Base-by-base conservation (phyloP, 331 rosid species). In the Quercus lobata region DNA sequence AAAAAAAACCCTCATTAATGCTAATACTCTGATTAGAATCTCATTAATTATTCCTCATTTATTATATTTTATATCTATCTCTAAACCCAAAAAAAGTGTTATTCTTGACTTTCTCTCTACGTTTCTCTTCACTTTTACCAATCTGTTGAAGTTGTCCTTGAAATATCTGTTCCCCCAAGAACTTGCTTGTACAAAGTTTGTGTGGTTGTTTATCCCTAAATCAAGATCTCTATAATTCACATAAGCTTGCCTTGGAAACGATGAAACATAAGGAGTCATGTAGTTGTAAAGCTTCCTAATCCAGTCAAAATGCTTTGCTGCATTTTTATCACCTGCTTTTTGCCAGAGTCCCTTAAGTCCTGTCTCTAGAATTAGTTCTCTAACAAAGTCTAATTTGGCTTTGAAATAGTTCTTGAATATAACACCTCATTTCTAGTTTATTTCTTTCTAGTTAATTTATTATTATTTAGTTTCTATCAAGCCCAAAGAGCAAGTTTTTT, bases 161-260 rank as follows among this genome's bases (percentile, higher is more conserved):
- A 91, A 91, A 78, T 94, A 94, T 87, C 77, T 89, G 25, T n/a
- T 76, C 1, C 97, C 97, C 97, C 97, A 94, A 32, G 57, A 79
- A 75, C 74, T 84, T 30, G 93, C 97, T 16, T 86, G 61, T 22
- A 63, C 71, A 29, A 71, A 86, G 37, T 78, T 83, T 52, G 84
- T 80, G 30, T 81, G 80, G 21, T 83, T 83, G 85, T 92, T 95
- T 8, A 83, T 74, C 66, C 98, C 97, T 87, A 95, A 73, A 79
- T 92, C 98, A 10, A 92, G 94, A 79, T 95, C 99, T 76, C 96
- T 90, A 29, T 96, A 96, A 62, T 93, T 96, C 80, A 92, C 96
- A 63, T 90, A 93, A 2, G 97, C 92, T 24, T 83, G 81, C 84
- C 99, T 93, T 11, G 99, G 98, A 71, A 77, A 76, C 56, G 57